Conservation (phyloP, 2,329 filamentous ascomycete species). For the Dactylellina leptospora region DNA sequence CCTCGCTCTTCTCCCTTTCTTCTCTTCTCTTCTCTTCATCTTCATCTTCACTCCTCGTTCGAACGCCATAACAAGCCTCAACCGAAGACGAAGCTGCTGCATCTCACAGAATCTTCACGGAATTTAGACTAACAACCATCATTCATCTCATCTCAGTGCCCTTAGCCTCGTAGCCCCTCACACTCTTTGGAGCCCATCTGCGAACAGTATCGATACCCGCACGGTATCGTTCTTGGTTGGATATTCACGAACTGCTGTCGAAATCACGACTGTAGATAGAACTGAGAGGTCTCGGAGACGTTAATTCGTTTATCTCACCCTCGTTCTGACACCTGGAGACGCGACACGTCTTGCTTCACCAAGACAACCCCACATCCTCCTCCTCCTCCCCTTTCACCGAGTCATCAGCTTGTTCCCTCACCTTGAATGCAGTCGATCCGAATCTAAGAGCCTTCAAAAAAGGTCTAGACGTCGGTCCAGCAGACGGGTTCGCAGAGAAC, state of each 20-base stretch:
- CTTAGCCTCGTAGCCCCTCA: slow-evolving; percentile 36
- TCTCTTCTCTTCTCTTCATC: slow-evolving; percentile 6
- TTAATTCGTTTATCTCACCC: slow-evolving; percentile 54
- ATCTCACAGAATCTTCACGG: not conserved
- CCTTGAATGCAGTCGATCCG: slow-evolving; percentile 41
- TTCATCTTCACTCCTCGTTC: slow-evolving; percentile 11
- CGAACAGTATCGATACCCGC: slow-evolving; percentile 17
- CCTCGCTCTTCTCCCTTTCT: slow-evolving; percentile 19
- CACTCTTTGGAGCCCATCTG: slow-evolving; percentile 31
- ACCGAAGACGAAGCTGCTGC: not conserved
- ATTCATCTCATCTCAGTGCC: slow-evolving; percentile 6
- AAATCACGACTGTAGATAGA: slow-evolving; percentile 11
- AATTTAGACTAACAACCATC: slow-evolving; percentile 18
- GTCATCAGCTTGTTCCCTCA: slow-evolving; percentile 13
- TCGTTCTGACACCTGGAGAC: slow-evolving; percentile 38
- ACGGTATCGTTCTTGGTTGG: slow-evolving; percentile 29
- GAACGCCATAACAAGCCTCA: not conserved
- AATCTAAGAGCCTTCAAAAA: not conserved
- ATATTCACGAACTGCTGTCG: slow-evolving; percentile 27
- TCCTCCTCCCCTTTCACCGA: slow-evolving; percentile 5
- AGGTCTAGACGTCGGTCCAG: not conserved
- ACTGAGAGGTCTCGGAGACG: slow-evolving; percentile 50
- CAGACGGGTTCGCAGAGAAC: slow-evolving; percentile 8
- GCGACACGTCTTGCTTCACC: slow-evolving; percentile 2
- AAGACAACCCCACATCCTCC: slow-evolving; percentile 3